Conservation (phyloP, 306 rosid species). For the Amphicarpaea edgeworthii region DNA sequence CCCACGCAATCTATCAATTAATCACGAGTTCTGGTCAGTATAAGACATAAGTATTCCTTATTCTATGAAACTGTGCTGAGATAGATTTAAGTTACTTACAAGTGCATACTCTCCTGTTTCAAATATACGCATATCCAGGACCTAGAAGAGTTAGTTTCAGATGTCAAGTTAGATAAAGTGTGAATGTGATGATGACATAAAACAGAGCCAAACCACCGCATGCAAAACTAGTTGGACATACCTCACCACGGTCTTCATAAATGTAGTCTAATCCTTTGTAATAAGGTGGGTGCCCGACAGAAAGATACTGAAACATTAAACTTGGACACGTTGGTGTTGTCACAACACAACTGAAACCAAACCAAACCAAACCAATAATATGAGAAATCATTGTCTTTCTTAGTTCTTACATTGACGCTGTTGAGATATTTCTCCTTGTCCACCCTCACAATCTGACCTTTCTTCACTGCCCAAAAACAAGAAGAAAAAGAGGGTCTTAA, state of each 20-base stretch:
- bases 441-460: constrained; percentile 97
- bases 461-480: constrained; percentile 83
- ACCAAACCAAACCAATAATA: background rate
- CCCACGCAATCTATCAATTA: constrained; percentile 80
- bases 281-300: constrained; percentile 97
- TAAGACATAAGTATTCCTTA: background rate
- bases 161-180: constrained; percentile 15
- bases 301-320: constrained; percentile 74
- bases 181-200: constrained; percentile 8
- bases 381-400: constrained; percentile 11
- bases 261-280: constrained; percentile 96
- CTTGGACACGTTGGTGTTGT: constrained; percentile 38
- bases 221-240: constrained; percentile 2
- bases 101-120: constrained; percentile 96
- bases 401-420: constrained; percentile 79
- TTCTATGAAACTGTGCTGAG: background rate
- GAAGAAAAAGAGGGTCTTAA: background rate
- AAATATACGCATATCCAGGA: constrained; percentile 82
- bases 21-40: constrained; percentile 15
- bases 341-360: constrained; percentile 11
- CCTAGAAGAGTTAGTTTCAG: constrained; percentile 52
- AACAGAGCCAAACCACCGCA: background rate
- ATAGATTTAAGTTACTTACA: constrained; percentile 54
- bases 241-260: constrained; percentile 99
- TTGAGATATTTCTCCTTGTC: constrained; percentile 93